Evolutionary conservation across 2,329 filamentous ascomycete species (phyloP).

Genomic region (Exophiala spinifera): DNA sequence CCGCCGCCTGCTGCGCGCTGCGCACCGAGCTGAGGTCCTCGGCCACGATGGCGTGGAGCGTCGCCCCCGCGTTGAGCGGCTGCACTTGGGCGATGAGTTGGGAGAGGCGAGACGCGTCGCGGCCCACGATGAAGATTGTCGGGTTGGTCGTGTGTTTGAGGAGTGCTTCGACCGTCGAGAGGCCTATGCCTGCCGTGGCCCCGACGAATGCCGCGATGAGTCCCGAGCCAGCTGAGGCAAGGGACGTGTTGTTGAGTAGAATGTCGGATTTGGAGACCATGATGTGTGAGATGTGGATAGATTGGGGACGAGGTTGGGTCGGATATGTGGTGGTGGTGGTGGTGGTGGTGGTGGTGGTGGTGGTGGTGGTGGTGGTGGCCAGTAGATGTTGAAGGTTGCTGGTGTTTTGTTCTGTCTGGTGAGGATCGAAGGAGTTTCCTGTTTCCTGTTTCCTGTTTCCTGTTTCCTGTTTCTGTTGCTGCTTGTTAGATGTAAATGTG

Average conservation of each 20-base stretch:
- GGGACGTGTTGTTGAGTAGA: constrained; percentile 15
- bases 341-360: no score
- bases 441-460: no score
- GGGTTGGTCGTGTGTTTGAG: constrained; percentile 17
- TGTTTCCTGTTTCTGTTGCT: no score
- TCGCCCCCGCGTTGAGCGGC: constrained; percentile 9
- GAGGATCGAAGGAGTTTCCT: no score
- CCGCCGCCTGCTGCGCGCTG: constrained; percentile 13
- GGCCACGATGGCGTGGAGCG: constrained; percentile 12
- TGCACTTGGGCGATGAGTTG: constrained; percentile 1
- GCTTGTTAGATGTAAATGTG: no score
- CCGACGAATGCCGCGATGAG: constrained; percentile 15
- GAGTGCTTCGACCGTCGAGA: constrained; percentile 14
- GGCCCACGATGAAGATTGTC: constrained; percentile 21
- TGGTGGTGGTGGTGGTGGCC: no score
- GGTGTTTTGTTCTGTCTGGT: no score
- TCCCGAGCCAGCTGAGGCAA: constrained; percentile 6
- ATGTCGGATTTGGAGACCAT: constrained; percentile 24
- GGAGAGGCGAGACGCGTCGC: neutral
- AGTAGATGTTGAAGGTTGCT: no score
- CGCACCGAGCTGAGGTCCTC: constrained; percentile 16
- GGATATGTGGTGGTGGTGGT: no score
- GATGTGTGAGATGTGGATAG: neutral
- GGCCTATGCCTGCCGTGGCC: constrained; percentile 20
- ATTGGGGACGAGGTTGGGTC: no score